Conservation (phyloP, 208 protist genomes). For the Leishmania aethiopica region DNA sequence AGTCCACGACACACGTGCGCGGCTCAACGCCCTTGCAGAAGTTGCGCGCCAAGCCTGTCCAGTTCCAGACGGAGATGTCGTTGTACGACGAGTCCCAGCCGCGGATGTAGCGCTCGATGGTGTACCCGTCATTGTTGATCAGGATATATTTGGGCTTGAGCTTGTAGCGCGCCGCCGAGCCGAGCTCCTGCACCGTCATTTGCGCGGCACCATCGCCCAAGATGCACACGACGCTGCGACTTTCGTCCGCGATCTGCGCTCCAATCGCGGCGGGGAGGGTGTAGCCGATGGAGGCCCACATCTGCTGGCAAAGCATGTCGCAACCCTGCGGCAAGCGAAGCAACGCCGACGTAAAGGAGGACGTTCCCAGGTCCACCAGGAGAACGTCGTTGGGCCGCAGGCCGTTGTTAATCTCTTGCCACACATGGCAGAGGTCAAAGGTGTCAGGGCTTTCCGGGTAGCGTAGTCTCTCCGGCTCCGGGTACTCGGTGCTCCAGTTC, state of each 20-base stretch:
- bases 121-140: conserved; percentile 65
- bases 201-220: conserved; percentile 58
- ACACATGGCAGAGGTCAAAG: conserved; percentile 45
- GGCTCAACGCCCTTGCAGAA: conserved; percentile 28
- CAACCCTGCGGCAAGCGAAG: conserved; percentile 39
- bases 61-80: conserved; percentile 51
- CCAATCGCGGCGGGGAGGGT: conserved; percentile 53
- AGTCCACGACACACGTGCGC: conserved; percentile 28
- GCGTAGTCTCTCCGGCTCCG: conserved; percentile 31
- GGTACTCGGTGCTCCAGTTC: conserved; percentile 47
- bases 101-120: conserved; percentile 58
- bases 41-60: conserved; percentile 31
- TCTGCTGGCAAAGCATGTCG: conserved; percentile 33
- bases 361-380: conserved; percentile 55
- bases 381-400: conserved; percentile 49
- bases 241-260: conserved; percentile 44
- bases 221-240: conserved; percentile 50
- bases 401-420: conserved; percentile 46
- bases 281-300: conserved; percentile 65
- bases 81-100: conserved; percentile 48
- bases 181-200: conserved; percentile 68
- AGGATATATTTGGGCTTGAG: conserved; percentile 38
- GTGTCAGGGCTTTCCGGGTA: conserved; percentile 11
- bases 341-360: conserved; percentile 40
- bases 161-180: conserved; percentile 23